These are phyloP conservation scores for Moricandia arvensis DNA, from an alignment of 345 rosid species.

Conservation along the genomic window DNA sequence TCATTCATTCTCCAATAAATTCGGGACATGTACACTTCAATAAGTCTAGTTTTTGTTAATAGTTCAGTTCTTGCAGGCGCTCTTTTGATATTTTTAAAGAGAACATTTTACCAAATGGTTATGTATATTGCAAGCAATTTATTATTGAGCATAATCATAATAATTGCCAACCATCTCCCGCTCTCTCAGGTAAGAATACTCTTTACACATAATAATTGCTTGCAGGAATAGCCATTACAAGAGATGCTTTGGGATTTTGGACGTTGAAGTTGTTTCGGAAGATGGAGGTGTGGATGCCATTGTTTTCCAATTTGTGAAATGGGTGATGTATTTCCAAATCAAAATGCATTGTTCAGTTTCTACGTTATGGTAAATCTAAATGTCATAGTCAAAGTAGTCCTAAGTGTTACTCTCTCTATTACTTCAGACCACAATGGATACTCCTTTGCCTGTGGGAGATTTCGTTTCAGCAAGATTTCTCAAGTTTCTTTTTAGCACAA, in stretches of 20 bases:
- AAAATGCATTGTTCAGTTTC: background rate
- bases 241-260: conserved; percentile 96
- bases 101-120: background rate
- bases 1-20: conserved; percentile 75
- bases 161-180: background rate
- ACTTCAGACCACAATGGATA: conserved; percentile 71
- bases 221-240: conserved; percentile 62
- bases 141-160: conserved; percentile 2
- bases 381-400: background rate
- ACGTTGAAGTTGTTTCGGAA: conserved; percentile 72
- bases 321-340: conserved; percentile 84
- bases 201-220: conserved; percentile 25
- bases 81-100: background rate
- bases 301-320: conserved; percentile 85
- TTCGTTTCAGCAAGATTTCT: conserved; percentile 39
- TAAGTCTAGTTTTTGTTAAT: conserved; percentile 37
- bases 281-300: conserved; percentile 79
- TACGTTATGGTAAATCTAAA: background rate
- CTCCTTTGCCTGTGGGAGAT: conserved; percentile 50
- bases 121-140: background rate
- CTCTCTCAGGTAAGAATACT: conserved; percentile 58
- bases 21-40: conserved; percentile 91
- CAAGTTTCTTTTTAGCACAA: conserved; percentile 41
- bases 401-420: conserved; percentile 1
- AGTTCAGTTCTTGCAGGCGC: background rate